Evolutionary conservation across 768 basidiomycete species (phyloP).

Genomic region (Hydnomerulius pinastri): DNA sequence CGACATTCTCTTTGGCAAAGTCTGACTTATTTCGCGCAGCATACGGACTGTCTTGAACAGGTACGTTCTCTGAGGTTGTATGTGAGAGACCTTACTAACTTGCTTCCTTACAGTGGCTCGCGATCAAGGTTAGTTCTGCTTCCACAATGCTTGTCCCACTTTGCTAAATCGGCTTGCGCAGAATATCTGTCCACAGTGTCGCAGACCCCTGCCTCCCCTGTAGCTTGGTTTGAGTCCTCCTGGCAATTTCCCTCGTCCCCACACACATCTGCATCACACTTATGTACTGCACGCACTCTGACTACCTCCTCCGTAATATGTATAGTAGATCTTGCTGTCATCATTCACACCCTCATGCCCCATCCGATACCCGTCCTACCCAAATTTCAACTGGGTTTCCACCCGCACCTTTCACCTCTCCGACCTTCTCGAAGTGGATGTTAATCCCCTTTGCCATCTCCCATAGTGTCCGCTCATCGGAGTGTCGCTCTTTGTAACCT

Average conservation of each 20-base stretch:
- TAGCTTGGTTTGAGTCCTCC: conserved; percentile 29
- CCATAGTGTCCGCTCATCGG: conserved; percentile 77
- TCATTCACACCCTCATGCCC: neutral
- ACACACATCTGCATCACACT: conserved; percentile 1
- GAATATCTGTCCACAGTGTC: conserved; percentile 94
- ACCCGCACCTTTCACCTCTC: conserved; percentile 56
- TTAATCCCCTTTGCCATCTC: conserved; percentile 51
- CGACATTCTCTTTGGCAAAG: neutral
- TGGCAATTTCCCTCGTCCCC: neutral
- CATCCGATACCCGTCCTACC: conserved; percentile 40
- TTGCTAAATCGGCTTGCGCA: conserved; percentile 25
- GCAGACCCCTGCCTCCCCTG: conserved; percentile 78
- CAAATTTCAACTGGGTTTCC: conserved; percentile 72
- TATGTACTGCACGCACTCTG: neutral
- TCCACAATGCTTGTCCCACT: neutral
- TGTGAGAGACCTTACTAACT: conserved; percentile 13
- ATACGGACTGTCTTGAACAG: conserved; percentile 85
- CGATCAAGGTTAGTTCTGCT: conserved; percentile 57
- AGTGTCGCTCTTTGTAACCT: conserved; percentile 87
- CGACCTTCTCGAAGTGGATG: conserved; percentile 58
- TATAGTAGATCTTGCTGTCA: conserved; percentile 14
- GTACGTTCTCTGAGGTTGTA: conserved; percentile 35
- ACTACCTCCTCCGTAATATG: neutral
- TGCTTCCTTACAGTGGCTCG: conserved; percentile 56
- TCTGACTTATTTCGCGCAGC: conserved; percentile 42